Evolutionary conservation across 495 filamentous ascomycete genomes (phyloP).

Genomic region (Thermochaetoides thermophila): DNA sequence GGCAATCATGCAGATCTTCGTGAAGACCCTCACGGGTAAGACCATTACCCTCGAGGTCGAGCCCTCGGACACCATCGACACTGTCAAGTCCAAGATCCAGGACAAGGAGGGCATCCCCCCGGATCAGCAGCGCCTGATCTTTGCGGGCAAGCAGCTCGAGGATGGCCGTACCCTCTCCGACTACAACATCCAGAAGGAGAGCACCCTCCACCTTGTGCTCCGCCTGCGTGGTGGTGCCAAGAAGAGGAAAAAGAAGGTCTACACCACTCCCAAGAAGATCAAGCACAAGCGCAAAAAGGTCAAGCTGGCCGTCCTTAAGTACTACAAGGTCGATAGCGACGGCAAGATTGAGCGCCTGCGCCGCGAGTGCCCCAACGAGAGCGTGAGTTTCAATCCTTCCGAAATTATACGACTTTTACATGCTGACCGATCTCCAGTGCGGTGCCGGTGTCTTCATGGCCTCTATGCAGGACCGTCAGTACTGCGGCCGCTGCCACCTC

Average conservation of each 20-base stretch:
- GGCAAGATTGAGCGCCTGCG: conserved; percentile 99
- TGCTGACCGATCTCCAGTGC: conserved; percentile 44
- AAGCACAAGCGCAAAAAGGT: conserved; percentile 99
- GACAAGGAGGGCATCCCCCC: conserved; percentile 99
- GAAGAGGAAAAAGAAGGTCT: conserved; percentile 99
- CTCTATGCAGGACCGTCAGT: conserved; percentile 98
- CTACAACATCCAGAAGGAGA: conserved; percentile 99
- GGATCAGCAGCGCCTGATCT: conserved; percentile 99
- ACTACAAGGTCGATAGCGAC: conserved; percentile 99
- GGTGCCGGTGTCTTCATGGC: conserved; percentile 99
- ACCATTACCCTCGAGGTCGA: conserved; percentile 99
- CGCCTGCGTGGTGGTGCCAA: conserved; percentile 94
- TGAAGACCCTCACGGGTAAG: conserved; percentile 99
- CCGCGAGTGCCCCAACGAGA: conserved; percentile 85
- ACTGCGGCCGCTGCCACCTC: conserved; percentile 97
- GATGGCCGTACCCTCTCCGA: conserved; percentile 97
- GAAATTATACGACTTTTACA: neutral
- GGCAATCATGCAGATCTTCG: conserved; percentile 97
- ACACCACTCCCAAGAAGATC: conserved; percentile 99
- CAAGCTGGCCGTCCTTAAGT: conserved; percentile 99
- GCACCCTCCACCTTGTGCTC: conserved; percentile 94
- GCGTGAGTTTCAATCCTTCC: conserved; percentile 43
- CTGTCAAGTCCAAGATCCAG: conserved; percentile 89
- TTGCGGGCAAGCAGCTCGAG: conserved; percentile 99
- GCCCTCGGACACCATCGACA: conserved; percentile 98